phyloP scores from a whole-genome alignment of 768 basidiomycete species.

The Suillus occidentalis region DNA sequence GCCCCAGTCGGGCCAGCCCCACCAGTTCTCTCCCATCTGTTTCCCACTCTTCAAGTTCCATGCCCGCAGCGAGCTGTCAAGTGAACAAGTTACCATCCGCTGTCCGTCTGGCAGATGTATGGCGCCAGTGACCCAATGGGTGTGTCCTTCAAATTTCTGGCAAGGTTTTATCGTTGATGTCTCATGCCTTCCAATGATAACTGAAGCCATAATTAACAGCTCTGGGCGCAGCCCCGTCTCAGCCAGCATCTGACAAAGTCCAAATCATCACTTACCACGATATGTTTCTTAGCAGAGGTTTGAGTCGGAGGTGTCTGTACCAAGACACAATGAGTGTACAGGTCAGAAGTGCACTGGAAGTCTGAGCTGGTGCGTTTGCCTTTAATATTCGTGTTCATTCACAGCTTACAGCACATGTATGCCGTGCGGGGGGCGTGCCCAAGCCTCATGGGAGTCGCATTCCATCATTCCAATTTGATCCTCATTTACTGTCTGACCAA shows the following conservation, averaged over 20 bases:
- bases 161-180: not conserved
- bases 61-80: not conserved
- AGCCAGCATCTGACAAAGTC: not conserved
- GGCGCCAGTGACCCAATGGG: rapidly evolving
- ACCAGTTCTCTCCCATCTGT: not conserved
- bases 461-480: too few relatives aligned
- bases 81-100: not conserved
- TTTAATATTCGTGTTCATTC: too few relatives aligned
- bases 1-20: not conserved
- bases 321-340: too few relatives aligned
- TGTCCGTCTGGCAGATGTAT: not conserved
- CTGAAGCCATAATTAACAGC: not conserved
- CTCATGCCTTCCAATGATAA: rapidly evolving
- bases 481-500: too few relatives aligned
- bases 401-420: too few relatives aligned
- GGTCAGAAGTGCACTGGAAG: too few relatives aligned
- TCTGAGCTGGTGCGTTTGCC: too few relatives aligned
- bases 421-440: too few relatives aligned
- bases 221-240: not conserved
- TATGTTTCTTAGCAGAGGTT: too few relatives aligned
- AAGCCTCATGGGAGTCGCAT: too few relatives aligned
- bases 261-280: too few relatives aligned
- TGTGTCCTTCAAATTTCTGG: not conserved
- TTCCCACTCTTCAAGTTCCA: not conserved
- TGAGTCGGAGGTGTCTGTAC: too few relatives aligned